phyloP scores from a whole-genome alignment of 2,329 filamentous ascomycete species.

The Sclerotinia minor region DNA sequence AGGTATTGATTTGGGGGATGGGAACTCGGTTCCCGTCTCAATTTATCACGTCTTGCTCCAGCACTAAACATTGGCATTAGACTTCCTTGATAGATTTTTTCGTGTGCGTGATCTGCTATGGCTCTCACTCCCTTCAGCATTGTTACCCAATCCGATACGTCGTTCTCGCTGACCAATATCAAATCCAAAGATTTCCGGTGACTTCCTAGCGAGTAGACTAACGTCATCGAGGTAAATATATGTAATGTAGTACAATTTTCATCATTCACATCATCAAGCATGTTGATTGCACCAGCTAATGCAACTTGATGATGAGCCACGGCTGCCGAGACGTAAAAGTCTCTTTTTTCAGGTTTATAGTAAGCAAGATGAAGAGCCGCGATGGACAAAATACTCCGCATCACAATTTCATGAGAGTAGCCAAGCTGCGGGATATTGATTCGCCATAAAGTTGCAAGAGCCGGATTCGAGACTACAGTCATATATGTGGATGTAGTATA shows the following conservation, averaged over 20 bases:
- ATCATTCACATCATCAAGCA: slow-evolving; percentile 41
- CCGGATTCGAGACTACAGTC: slow-evolving; percentile 48
- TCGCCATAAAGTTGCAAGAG: slow-evolving; percentile 49
- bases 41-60: slow-evolving; percentile 23
- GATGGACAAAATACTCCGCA: slow-evolving; percentile 51
- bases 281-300: slow-evolving; percentile 39
- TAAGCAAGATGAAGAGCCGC: slow-evolving; percentile 52
- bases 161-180: slow-evolving; percentile 42
- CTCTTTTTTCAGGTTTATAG: slow-evolving; percentile 43
- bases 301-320: slow-evolving; percentile 43
- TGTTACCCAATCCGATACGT: slow-evolving; percentile 44
- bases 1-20: slow-evolving; percentile 23
- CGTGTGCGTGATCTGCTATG: slow-evolving; percentile 40
- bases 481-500: slow-evolving; percentile 51
- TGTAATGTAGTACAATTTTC: slow-evolving; percentile 44
- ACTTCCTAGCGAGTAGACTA: slow-evolving; percentile 44
- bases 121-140: slow-evolving; percentile 44
- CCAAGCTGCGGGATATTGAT: slow-evolving; percentile 50
- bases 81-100: slow-evolving; percentile 29
- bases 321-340: slow-evolving; percentile 46
- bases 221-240: slow-evolving; percentile 45
- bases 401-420: slow-evolving; percentile 49
- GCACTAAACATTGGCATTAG: slow-evolving; percentile 32
- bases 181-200: slow-evolving; percentile 43
- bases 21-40: slow-evolving; percentile 31